phyloP scores from a whole-genome alignment of 1,139 yeast genomes.

The Yamadazyma buinensis region DNA sequence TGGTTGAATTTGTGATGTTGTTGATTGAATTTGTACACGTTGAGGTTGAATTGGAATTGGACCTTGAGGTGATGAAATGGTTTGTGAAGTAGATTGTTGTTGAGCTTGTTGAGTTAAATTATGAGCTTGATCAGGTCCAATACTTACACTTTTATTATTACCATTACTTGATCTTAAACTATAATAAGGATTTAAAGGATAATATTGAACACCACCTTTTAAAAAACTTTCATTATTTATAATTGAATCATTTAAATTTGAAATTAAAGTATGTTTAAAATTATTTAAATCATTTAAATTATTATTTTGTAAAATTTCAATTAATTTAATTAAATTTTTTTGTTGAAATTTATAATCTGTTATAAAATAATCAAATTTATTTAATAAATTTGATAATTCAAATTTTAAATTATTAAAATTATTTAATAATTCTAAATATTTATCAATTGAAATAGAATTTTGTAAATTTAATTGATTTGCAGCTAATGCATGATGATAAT shows the following conservation, averaged over 20 bases:
- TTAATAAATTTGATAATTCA: conserved; percentile 13
- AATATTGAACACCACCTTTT: conserved; percentile 22
- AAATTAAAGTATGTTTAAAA: conserved; percentile 12
- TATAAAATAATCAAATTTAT: conserved; percentile 15
- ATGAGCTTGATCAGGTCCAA: conserved; percentile 10
- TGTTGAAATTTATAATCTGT: conserved; percentile 15
- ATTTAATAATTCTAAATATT: conserved; percentile 11
- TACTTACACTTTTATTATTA: conserved; percentile 5
- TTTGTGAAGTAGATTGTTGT: no score
- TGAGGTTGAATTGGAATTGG: neutral
- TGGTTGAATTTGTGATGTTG: neutral
- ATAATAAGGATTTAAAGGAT: conserved; percentile 37
- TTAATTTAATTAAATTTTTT: conserved; percentile 13
- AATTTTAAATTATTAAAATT: conserved; percentile 14
- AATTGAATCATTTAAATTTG: conserved; percentile 11
- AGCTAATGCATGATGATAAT: conserved; percentile 5
- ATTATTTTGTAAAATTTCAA: conserved; percentile 13
- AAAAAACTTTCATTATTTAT: conserved; percentile 10
- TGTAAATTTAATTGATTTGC: conserved; percentile 6
- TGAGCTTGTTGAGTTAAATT: conserved; percentile 13
- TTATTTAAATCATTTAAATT: conserved; percentile 12
- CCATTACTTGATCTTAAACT: conserved; percentile 4
- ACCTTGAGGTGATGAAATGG: conserved; percentile 1
- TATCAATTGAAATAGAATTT: conserved; percentile 13
- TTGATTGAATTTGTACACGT: neutral